A percentile compares a stretch with the other conserved stretches of the same genome.
These are phyloP conservation scores for Chaetomium strumarium DNA, from an alignment of 2,329 filamentous ascomycete genomes.

Conservation along the genomic window DNA sequence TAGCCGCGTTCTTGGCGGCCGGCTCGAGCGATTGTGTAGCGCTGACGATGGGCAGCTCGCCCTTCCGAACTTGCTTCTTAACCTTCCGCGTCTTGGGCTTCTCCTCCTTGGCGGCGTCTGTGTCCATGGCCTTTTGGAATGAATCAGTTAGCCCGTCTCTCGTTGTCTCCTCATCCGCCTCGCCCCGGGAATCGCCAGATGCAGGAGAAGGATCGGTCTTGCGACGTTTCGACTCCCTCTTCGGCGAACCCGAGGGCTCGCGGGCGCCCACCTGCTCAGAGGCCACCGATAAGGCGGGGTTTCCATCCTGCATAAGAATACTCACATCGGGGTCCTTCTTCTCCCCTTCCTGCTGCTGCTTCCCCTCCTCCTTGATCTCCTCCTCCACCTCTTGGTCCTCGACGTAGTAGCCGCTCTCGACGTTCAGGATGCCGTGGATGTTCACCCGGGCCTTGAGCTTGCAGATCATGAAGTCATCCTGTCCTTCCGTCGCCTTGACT, in stretches of 20 bases:
- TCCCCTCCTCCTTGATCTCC: slow-evolving; percentile 37
- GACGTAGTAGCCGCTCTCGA: slow-evolving; percentile 95
- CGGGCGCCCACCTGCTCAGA: slow-evolving; percentile 1
- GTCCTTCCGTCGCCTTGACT: slow-evolving; percentile 77
- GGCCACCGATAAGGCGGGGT: slow-evolving; percentile 1
- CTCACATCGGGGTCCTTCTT: slow-evolving; percentile 63
- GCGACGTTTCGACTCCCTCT: slow-evolving; percentile 22
- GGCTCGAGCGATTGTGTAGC: slow-evolving; percentile 77
- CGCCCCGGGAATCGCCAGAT: slow-evolving; percentile 13
- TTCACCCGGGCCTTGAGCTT: slow-evolving; percentile 98
- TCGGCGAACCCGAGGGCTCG: slow-evolving; percentile 5
- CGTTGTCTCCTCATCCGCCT: slow-evolving; percentile 1
- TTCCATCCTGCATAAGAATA: slow-evolving; percentile 40
- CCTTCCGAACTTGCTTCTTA: slow-evolving; percentile 99
- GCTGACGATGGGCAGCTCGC: slow-evolving; percentile 80
- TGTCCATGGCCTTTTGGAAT: slow-evolving; percentile 69
- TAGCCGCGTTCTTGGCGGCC: slow-evolving; percentile 56
- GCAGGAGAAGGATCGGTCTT: slow-evolving; percentile 17
- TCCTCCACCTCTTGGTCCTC: slow-evolving; percentile 96
- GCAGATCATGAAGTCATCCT: slow-evolving; percentile 99
- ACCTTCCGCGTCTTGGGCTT: slow-evolving; percentile 85
- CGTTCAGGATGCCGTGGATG: slow-evolving; percentile 90
- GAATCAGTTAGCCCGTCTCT: slow-evolving; percentile 21
- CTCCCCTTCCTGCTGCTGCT: slow-evolving; percentile 34
- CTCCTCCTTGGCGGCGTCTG: slow-evolving; percentile 61